Evolutionary conservation across 139 green algal species (phyloP), one percentile per base, ranked within the genome.

Genomic region (Parachlorella kessleri): DNA sequence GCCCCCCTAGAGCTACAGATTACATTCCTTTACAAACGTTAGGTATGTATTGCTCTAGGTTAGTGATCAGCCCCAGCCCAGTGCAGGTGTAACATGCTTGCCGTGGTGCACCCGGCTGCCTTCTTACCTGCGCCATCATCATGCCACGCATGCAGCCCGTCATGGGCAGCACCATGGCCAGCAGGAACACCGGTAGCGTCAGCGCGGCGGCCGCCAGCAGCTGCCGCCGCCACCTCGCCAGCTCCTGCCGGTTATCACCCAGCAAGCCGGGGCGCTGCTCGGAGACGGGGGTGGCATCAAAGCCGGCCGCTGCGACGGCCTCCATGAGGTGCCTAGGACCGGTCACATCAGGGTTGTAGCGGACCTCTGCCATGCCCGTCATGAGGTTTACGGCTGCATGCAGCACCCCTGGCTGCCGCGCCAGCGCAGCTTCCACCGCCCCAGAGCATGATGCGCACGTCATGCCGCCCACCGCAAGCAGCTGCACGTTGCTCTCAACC

Each of bases 141-240:
- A 86, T 28, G 36, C 69, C 72, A 38, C 30, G 39, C 80, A 81
- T 81, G 55, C 54, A 79, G 23, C 35, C 14, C 4, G 96, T 66
- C 75, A 92, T 89, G 10, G 92, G 90, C 54, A 95, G 83, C 30
- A 98, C 86, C 94, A 98, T 97, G 38, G 92, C 88, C 37, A 98
- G 66, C 41, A 98, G 72, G 73, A 98, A 95, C 9, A 99, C 85
- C 3, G 96, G 96, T 21, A 96, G 55, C 0, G 96, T 98, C 81
- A 98, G 94, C 28, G 83, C 30, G 6, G 90, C 65, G 40, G 81
- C 83, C 28, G 33, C 55, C 23, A 64, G 53, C 4, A 94, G 81
- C 81, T 91, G 67, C 2, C 66, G 66, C 48, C 83, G 55, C 90
- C 89, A 94, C 54, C 81, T 72, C 21, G 48, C 78, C 65, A 88